These are phyloP conservation scores for Pseudozyma sp. DNA, from an alignment of 1,284 basidiomycete species.

Conservation along the genomic window DNA sequence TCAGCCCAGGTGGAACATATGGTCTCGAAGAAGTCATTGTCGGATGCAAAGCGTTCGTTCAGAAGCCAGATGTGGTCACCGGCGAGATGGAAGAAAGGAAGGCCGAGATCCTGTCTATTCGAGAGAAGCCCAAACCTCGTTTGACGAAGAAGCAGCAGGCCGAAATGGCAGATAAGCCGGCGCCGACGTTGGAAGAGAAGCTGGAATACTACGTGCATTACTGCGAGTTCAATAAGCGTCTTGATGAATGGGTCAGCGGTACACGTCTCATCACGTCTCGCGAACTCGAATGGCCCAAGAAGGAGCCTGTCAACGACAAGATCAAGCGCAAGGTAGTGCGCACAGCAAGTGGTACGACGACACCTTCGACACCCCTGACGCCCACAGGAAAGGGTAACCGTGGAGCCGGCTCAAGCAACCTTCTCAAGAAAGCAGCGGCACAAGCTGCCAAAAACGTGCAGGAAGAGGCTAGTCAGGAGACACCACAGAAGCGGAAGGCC, in stretches of 20 bases:
- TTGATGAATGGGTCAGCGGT: conserved; percentile 97
- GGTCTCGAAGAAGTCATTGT: conserved; percentile 55
- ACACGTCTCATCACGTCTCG: conserved; percentile 83
- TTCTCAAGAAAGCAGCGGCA: conserved; percentile 81
- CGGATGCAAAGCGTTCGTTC: conserved; percentile 65
- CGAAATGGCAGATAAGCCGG: conserved; percentile 42
- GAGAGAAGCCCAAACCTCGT: conserved; percentile 61
- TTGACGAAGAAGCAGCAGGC: conserved; percentile 55
- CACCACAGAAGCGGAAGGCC: conserved; percentile 77
- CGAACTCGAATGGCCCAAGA: conserved; percentile 90
- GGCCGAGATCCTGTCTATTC: conserved; percentile 66
- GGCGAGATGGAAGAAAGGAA: conserved; percentile 65
- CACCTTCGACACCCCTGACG: conserved; percentile 46
- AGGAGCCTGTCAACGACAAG: conserved; percentile 72
- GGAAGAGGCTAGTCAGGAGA: conserved; percentile 70
- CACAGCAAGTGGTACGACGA: conserved; percentile 38
- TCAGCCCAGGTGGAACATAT: conserved; percentile 61
- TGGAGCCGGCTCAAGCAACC: conserved; percentile 68
- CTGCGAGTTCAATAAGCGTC: conserved; percentile 73
- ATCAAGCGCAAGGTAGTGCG: conserved; percentile 68
- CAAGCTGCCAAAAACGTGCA: conserved; percentile 73
- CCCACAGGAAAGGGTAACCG: conserved; percentile 44
- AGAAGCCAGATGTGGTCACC: conserved; percentile 61
- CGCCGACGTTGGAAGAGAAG: conserved; percentile 53
- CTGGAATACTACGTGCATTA: conserved; percentile 61